Evolutionary conservation across 768 basidiomycete species (phyloP).

Genomic region (Lactifluus subvellereus): DNA sequence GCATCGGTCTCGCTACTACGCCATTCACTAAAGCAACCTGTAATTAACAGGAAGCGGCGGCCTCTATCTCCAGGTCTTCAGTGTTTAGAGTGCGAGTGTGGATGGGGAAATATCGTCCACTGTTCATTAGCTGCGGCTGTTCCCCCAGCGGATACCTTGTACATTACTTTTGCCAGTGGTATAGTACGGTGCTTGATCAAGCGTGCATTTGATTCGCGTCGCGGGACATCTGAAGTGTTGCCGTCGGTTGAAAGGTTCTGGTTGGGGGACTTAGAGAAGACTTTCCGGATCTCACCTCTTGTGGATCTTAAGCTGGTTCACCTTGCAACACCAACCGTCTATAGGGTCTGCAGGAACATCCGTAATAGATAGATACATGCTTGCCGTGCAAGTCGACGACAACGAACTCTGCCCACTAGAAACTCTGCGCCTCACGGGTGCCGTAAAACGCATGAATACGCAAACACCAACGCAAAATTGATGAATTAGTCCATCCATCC

Average conservation of each 20-base stretch:
- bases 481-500: conserved; percentile 6
- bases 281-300: not conserved
- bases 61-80: not conserved
- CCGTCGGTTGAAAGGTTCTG: not conserved
- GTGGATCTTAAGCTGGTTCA: not conserved
- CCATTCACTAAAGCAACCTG: conserved; percentile 42
- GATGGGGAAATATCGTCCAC: not conserved
- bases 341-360: conserved; percentile 7
- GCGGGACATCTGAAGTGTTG: not conserved
- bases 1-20: conserved; percentile 51
- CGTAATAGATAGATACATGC: conserved; percentile 2
- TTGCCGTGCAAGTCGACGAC: not conserved
- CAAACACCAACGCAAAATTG: not conserved
- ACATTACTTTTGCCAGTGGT: not conserved
- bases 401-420: not conserved
- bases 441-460: not conserved
- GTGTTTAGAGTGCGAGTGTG: not conserved
- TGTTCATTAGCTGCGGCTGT: not conserved
- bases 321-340: not conserved
- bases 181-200: not conserved
- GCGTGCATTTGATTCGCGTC: not conserved
- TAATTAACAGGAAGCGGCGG: conserved; percentile 25
- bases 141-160: no score
- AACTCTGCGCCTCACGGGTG: not conserved
- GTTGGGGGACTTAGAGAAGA: not conserved